These are phyloP conservation scores for Diaporthe citriasiana DNA, from an alignment of 2,329 filamentous ascomycete species.

Conservation along the genomic window DNA sequence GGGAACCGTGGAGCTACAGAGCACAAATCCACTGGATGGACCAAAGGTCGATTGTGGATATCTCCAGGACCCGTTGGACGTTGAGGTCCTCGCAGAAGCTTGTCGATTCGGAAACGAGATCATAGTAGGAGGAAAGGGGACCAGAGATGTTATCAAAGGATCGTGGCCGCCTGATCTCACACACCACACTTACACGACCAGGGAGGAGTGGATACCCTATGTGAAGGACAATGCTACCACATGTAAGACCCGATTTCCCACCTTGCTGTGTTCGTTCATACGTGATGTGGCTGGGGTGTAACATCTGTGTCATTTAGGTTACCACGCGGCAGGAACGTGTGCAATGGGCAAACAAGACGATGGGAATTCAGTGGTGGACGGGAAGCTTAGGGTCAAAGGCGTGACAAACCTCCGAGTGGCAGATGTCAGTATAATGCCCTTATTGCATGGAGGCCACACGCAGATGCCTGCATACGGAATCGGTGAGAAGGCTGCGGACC, in stretches of 20 bases:
- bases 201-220: constrained; percentile 11
- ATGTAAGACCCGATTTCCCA: not conserved
- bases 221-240: constrained; percentile 22
- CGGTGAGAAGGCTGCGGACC: constrained; percentile 50
- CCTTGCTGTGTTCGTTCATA: not conserved
- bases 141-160: not conserved
- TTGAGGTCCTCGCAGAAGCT: constrained; percentile 24
- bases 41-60: constrained; percentile 12
- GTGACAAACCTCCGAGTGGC: constrained; percentile 46
- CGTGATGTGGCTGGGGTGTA: not conserved
- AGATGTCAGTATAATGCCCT: constrained; percentile 51
- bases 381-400: constrained; percentile 46
- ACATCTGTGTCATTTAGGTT: constrained; percentile 15
- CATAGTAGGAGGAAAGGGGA: constrained; percentile 8
- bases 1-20: not conserved
- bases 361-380: constrained; percentile 45
- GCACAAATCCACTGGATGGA: not conserved
- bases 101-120: constrained; percentile 13
- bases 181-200: constrained; percentile 15
- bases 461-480: constrained; percentile 51
- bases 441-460: constrained; percentile 48
- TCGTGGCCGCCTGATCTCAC: constrained; percentile 26
- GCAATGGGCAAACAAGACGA: constrained; percentile 12
- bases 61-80: constrained; percentile 7
- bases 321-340: constrained; percentile 19